phyloP scores from a whole-genome alignment of 805 yeast species.

The Yarrowia hollandica region DNA sequence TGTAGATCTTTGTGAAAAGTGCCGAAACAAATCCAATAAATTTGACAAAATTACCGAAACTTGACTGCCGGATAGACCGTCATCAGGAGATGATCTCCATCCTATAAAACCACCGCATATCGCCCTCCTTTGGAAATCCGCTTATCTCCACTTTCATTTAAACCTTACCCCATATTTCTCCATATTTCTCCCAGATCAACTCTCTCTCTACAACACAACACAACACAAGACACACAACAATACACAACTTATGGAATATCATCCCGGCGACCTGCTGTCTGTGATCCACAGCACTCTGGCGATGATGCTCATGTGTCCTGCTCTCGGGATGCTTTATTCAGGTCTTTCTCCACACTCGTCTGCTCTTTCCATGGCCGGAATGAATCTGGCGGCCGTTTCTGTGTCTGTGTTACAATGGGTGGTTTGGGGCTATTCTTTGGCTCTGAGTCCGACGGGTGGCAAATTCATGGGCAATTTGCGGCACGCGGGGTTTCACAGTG shows the following conservation, averaged over 20 bases:
- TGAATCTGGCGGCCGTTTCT: constrained; percentile 61
- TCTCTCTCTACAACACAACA: neutral
- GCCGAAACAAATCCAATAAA: too few relatives aligned
- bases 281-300: constrained; percentile 19
- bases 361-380: constrained; percentile 64
- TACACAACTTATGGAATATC: constrained; percentile 3
- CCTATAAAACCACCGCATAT: too few relatives aligned
- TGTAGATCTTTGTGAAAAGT: too few relatives aligned
- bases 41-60: too few relatives aligned
- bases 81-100: too few relatives aligned
- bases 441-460: constrained; percentile 46
- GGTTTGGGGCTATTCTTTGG: constrained; percentile 66
- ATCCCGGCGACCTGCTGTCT: constrained; percentile 28
- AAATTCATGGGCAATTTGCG: constrained; percentile 57
- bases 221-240: neutral
- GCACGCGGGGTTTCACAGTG: constrained; percentile 53
- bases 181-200: neutral
- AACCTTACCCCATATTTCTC: too few relatives aligned
- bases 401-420: constrained; percentile 67
- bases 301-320: constrained; percentile 29
- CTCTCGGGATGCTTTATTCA: constrained; percentile 56
- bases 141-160: too few relatives aligned
- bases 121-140: too few relatives aligned
- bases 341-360: constrained; percentile 68
- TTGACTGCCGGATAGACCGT: too few relatives aligned